These are phyloP conservation scores for Paramecium sexaurelia DNA, from an alignment of 73 alveolate species.

Conservation along the genomic window DNA sequence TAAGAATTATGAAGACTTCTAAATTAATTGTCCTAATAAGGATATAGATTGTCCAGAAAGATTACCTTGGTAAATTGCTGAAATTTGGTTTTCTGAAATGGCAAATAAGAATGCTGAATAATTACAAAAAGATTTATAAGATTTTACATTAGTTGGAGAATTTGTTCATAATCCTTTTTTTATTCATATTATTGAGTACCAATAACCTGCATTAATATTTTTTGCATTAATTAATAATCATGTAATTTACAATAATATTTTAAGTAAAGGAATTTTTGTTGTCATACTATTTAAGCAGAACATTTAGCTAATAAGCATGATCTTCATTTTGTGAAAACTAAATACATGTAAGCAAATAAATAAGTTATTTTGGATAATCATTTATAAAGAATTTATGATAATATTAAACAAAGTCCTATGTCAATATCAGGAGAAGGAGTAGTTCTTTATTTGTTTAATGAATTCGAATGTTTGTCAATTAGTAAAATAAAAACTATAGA, in stretches of 20 bases:
- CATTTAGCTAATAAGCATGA: not conserved
- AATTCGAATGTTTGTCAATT: not conserved
- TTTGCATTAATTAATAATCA: not conserved
- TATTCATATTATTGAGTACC: not conserved
- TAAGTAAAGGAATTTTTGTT: not conserved
- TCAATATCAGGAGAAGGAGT: not conserved
- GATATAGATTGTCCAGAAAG: not conserved
- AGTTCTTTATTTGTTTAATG: not conserved
- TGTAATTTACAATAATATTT: not conserved
- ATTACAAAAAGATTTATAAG: not conserved
- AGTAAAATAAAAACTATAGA: constrained; percentile 7
- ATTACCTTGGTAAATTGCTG: not conserved
- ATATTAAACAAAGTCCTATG: not conserved
- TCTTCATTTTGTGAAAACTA: not conserved
- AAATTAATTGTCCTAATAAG: not conserved
- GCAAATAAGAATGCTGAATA: not conserved
- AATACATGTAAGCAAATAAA: not conserved
- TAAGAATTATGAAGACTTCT: not conserved
- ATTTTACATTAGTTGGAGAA: not conserved
- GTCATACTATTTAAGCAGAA: not conserved
- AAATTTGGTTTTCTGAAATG: not conserved
- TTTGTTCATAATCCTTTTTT: not conserved
- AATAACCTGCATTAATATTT: not conserved
- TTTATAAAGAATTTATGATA: not conserved
- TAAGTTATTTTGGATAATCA: not conserved